Evolutionary conservation across 1,139 yeast species (phyloP), one percentile per base, ranked within the genome.

Genomic region (Pichia sp.): DNA sequence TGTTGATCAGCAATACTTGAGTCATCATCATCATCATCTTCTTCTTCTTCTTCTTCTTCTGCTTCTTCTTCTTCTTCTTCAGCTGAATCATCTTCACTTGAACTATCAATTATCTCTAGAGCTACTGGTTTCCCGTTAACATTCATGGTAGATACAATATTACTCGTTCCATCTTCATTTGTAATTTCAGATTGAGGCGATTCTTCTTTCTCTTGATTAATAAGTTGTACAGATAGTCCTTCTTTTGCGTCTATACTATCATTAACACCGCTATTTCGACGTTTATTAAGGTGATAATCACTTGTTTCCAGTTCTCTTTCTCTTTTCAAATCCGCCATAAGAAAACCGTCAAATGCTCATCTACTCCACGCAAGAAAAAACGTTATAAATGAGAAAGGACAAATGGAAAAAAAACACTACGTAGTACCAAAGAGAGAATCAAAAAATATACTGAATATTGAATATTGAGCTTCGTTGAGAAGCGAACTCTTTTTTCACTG

Each of bases 161-260:
- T 15, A 11, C 15, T n/a, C 22, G 2, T 11, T 22, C n/a, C n/a
- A n/a, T 4, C 38, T 20, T 35, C 38, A 35, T 25, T 22, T 34
- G 15, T 34, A 9, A 7, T 3, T 20, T 35, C 47, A 18, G 38
- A 44, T 9, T n/a, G n/a, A n/a, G 26, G 13, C 4, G 11, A n/a
- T n/a, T 22, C 39, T 8, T 13, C n/a, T 5, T 13, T 15, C 4
- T 39, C 37, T n/a, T n/a, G n/a, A n/a, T 37, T 37, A 3, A 13
- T 42, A n/a, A 36, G 20, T 15, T 34, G 29, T 16, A 43, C 44
- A 15, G 49, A 46, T 13, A 46, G 30, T 15, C 47, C 50, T 26
- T 35, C 47, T 15, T 44, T 40, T 4, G 38, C 39, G 29, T 44
- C 29, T 2, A 37, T 25, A 8, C 42, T n/a, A 36, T 22, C 24